These are phyloP conservation scores for Quercus parvula DNA, from an alignment of 306 rosid species.

Conservation along the genomic window DNA sequence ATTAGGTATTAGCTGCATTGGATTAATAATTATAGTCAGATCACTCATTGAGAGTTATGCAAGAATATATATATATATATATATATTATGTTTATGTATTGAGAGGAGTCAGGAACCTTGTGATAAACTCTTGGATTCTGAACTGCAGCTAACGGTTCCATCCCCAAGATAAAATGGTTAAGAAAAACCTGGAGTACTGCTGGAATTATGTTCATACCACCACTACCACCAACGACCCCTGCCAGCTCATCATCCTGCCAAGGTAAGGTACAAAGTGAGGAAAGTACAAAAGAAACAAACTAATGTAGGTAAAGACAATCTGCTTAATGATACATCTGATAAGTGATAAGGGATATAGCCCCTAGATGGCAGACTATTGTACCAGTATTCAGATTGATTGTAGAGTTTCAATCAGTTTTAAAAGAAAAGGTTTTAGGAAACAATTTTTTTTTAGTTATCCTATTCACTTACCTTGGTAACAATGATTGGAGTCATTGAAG, in stretches of 20 bases:
- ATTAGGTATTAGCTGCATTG: slow-evolving; percentile 76
- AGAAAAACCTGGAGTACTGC: slow-evolving; percentile 74
- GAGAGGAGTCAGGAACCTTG: slow-evolving; percentile 36
- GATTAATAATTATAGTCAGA: slow-evolving; percentile 13
- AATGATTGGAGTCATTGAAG: slow-evolving; percentile 87
- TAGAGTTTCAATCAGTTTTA: background rate
- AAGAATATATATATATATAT: background rate
- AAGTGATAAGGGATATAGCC: background rate
- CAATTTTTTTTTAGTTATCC: background rate
- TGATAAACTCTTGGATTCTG: slow-evolving; percentile 72
- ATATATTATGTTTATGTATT: background rate
- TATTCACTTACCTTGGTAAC: slow-evolving; percentile 58
- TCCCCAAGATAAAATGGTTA: slow-evolving; percentile 59
- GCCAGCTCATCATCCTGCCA: slow-evolving; percentile 63
- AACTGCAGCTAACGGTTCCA: slow-evolving; percentile 78
- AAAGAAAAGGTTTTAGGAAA: background rate
- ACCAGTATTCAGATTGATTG: background rate
- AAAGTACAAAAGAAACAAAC: background rate
- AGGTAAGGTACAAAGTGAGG: slow-evolving; percentile 8
- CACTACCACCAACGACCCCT: slow-evolving; percentile 84
- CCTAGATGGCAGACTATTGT: background rate
- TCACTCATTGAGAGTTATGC: background rate
- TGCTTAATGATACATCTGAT: background rate
- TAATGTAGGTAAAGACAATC: background rate
- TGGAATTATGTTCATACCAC: slow-evolving; percentile 74